Conservation (phyloP, 148 eudicot genomes). For the Fagopyrum tataricum region DNA sequence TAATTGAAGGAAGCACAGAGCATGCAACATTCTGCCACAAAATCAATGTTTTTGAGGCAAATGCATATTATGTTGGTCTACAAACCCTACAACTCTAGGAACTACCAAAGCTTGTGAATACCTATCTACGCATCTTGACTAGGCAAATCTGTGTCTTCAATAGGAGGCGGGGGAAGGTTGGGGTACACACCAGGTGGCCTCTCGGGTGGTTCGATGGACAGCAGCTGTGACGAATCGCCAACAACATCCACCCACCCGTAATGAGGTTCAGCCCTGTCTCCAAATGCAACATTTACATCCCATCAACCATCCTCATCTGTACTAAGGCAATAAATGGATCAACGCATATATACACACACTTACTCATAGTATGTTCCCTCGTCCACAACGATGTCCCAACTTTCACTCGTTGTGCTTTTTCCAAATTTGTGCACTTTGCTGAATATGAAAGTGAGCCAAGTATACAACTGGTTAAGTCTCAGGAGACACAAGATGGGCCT, state of each 20-base stretch:
- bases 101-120: not conserved
- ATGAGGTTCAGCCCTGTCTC: constrained; percentile 82
- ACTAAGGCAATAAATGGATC: not conserved
- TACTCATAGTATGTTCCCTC: constrained; percentile 94
- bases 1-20: no score
- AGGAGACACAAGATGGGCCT: not conserved
- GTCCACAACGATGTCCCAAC: constrained; percentile 93
- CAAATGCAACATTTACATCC: not conserved
- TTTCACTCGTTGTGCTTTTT: constrained; percentile 91
- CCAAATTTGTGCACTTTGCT: constrained; percentile 98
- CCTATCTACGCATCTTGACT: not conserved
- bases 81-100: not conserved
- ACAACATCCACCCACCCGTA: constrained; percentile 99
- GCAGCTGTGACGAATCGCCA: constrained; percentile 81
- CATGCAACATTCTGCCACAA: constrained; percentile 11
- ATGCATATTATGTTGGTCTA: not conserved
- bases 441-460: constrained; percentile 8
- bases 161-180: constrained; percentile 38
- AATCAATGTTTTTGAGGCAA: not conserved
- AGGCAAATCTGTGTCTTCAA: constrained; percentile 14
- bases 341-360: constrained; percentile 18
- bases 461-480: not conserved
- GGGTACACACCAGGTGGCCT: constrained; percentile 90
- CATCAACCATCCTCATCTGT: not conserved
- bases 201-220: constrained; percentile 73